These are phyloP conservation scores for Shiraia sp. DNA, from an alignment of 2,329 filamentous ascomycete species.

Conservation along the genomic window DNA sequence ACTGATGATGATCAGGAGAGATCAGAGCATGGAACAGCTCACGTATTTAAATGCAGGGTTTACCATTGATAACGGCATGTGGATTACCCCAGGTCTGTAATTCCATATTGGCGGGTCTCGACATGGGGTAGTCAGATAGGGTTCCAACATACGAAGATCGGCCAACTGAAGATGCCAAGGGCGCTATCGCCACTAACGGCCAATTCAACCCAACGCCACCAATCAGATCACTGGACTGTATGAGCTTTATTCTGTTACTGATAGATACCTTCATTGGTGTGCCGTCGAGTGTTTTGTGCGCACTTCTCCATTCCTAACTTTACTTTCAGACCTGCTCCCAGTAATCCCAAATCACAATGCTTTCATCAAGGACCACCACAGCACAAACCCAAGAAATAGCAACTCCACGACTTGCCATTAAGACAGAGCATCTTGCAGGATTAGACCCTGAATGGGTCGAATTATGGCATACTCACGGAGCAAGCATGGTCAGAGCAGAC, in stretches of 20 bases:
- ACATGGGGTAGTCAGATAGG: slow-evolving; percentile 4
- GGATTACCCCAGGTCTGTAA: slow-evolving; percentile 8
- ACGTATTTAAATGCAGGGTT: slow-evolving; percentile 5
- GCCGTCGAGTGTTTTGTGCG: too few relatives aligned
- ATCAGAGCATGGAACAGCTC: slow-evolving; percentile 1
- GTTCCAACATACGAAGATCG: slow-evolving; percentile 6
- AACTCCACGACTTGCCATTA: slow-evolving; percentile 4
- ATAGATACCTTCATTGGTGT: neutral
- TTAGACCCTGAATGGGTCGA: slow-evolving; percentile 16
- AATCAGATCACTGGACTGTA: slow-evolving; percentile 1
- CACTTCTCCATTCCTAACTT: too few relatives aligned
- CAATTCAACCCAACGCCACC: slow-evolving; percentile 9
- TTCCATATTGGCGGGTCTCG: neutral
- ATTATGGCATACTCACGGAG: slow-evolving; percentile 14
- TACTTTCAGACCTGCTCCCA: neutral
- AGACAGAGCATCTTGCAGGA: slow-evolving; percentile 7
- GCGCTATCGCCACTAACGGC: neutral
- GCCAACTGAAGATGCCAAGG: slow-evolving; percentile 2
- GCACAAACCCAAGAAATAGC: neutral
- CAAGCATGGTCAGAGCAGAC: slow-evolving; percentile 14
- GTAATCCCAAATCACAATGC: neutral
- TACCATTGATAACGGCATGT: slow-evolving; percentile 3
- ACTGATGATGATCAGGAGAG: neutral
- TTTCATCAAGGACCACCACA: neutral
- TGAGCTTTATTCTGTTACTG: neutral